Percentiles rank a stretch among this genome's conserved stretches.
Evolutionary conservation across 1,284 basidiomycete genomes (phyloP).

Genomic region (Polyporus tsugae): DNA sequence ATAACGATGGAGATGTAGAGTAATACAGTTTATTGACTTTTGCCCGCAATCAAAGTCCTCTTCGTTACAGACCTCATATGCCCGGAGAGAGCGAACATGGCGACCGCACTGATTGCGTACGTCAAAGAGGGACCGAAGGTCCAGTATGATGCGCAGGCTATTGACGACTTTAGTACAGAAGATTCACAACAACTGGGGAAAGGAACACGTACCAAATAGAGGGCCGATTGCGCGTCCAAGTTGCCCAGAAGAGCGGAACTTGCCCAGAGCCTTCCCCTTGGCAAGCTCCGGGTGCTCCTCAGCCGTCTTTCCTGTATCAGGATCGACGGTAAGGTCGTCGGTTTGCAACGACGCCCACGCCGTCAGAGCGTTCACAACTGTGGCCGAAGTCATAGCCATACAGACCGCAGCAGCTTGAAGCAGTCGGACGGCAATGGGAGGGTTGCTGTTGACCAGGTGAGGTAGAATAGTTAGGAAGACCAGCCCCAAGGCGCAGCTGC

Average conservation of each 20-base stretch:
- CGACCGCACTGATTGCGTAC: constrained; percentile 71
- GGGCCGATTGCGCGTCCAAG: constrained; percentile 91
- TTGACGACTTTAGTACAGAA: constrained; percentile 12
- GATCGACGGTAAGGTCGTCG: constrained; percentile 69
- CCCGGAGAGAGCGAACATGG: constrained; percentile 65
- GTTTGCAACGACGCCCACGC: constrained; percentile 88
- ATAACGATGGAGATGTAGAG: background rate
- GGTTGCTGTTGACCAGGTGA: constrained; percentile 52
- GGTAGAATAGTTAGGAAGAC: constrained; percentile 76
- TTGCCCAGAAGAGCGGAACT: constrained; percentile 89
- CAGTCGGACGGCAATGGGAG: constrained; percentile 59
- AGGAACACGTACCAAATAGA: constrained; percentile 67
- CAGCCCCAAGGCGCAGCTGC: constrained; percentile 75
- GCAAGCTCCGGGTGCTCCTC: constrained; percentile 71
- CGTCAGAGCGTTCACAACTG: constrained; percentile 90
- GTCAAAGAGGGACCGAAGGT: constrained; percentile 83
- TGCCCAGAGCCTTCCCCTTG: constrained; percentile 86
- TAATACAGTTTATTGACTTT: constrained; percentile 18
- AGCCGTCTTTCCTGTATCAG: constrained; percentile 60
- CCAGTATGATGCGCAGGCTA: constrained; percentile 89
- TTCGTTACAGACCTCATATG: constrained; percentile 54
- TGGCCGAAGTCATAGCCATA: constrained; percentile 90
- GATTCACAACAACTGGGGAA: constrained; percentile 15
- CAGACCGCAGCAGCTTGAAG: constrained; percentile 81
- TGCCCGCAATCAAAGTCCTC: constrained; percentile 16